phyloP scores from a whole-genome alignment of 345 rosid genomes.

The Salix caprea region DNA sequence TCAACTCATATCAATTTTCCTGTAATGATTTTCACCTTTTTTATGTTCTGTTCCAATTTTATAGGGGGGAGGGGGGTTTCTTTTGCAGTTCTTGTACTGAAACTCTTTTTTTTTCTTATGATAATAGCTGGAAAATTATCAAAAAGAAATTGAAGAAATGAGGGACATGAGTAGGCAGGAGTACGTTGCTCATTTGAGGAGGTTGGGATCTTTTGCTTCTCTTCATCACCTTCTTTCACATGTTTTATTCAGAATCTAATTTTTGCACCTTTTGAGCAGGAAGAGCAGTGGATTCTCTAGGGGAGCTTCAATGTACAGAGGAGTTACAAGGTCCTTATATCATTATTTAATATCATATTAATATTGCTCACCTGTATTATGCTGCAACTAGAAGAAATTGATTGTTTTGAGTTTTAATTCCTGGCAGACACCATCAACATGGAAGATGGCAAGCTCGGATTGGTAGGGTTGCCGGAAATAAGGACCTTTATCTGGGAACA shows the following conservation, averaged over 20 bases:
- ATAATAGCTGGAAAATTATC: conserved; percentile 67
- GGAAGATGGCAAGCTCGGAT: conserved; percentile 99
- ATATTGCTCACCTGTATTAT: too few species aligned
- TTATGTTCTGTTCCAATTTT: neutral
- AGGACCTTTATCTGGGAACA: conserved; percentile 96
- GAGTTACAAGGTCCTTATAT: conserved; percentile 80
- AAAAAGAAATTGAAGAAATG: conserved; percentile 76
- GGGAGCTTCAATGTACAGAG: conserved; percentile 98
- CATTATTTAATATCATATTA: neutral
- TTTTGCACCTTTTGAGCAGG: conserved; percentile 33
- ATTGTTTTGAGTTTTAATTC: neutral
- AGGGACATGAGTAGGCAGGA: conserved; percentile 84
- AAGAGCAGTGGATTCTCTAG: conserved; percentile 99
- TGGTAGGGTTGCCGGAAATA: conserved; percentile 97
- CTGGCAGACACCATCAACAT: conserved; percentile 81
- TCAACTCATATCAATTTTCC: conserved; percentile 85
- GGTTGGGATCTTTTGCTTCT: conserved; percentile 30
- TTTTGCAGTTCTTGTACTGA: conserved; percentile 8
- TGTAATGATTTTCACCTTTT: conserved; percentile 35
- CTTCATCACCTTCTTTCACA: neutral
- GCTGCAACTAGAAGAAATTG: too few species aligned
- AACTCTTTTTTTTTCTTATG: neutral
- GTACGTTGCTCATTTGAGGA: conserved; percentile 86
- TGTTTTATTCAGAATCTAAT: neutral
- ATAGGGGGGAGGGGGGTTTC: neutral